These are phyloP conservation scores for Salvia sclarea DNA, from an alignment of 305 asterid species.

Conservation along the genomic window DNA sequence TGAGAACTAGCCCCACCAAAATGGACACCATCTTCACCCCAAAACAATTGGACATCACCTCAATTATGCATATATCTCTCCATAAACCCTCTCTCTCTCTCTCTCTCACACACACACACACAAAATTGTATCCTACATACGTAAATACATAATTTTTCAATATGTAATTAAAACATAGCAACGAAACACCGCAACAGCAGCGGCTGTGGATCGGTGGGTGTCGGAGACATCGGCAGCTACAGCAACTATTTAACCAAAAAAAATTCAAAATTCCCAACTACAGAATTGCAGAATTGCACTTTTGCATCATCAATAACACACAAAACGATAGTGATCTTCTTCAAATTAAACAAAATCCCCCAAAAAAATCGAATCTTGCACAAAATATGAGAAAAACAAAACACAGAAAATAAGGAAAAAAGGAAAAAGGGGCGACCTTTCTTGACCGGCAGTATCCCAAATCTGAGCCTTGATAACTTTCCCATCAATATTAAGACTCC, in stretches of 20 bases:
- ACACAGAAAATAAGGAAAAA: background rate
- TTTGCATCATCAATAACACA: background rate
- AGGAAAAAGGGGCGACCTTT: constrained; percentile 44
- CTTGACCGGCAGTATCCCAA: constrained; percentile 88
- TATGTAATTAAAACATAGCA: background rate
- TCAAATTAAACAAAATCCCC: background rate
- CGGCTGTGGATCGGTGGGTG: background rate
- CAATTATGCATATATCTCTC: constrained; percentile 1
- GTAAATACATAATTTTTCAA: background rate
- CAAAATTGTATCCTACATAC: background rate
- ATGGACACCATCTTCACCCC: background rate
- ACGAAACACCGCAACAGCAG: background rate
- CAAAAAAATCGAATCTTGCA: background rate
- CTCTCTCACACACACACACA: background rate
- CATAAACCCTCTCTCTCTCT: background rate
- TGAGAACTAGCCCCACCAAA: background rate
- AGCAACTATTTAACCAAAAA: background rate
- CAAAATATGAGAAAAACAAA: background rate
- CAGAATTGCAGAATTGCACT: background rate
- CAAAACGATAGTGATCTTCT: background rate
- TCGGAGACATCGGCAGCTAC: background rate
- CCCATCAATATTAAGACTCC: constrained; percentile 49
- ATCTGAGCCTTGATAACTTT: constrained; percentile 79
- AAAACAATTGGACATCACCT: background rate
- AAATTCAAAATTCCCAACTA: background rate